phyloP scores from a whole-genome alignment of 495 filamentous ascomycete species.

The Usnea hakonensis region DNA sequence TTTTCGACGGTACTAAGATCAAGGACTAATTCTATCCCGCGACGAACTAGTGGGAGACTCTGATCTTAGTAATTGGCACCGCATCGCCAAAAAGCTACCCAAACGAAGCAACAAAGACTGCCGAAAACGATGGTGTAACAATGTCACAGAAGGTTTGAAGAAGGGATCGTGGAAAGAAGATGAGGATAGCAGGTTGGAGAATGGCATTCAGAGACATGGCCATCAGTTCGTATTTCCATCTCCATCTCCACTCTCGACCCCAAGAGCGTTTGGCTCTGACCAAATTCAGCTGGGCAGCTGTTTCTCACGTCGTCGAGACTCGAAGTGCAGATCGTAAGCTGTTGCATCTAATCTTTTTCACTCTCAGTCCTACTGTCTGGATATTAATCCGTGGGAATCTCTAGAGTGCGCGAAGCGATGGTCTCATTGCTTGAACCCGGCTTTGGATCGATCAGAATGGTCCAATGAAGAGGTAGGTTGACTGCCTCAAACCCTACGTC shows the following conservation, averaged over 20 bases:
- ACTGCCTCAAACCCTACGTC: too few relatives aligned
- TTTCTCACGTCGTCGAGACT: background rate
- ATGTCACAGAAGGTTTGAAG: background rate
- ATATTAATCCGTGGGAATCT: background rate
- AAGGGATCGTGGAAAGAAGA: constrained; percentile 7
- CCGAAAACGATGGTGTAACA: constrained; percentile 5
- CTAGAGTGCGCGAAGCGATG: constrained; percentile 10
- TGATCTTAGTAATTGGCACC: background rate
- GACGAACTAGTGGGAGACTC: background rate
- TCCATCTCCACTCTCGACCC: background rate
- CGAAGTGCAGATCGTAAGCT: constrained; percentile 11
- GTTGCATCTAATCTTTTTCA: background rate
- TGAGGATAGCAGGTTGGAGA: constrained; percentile 6
- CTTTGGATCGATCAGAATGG: background rate
- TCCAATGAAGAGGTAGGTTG: background rate
- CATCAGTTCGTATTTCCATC: background rate
- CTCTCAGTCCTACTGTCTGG: background rate
- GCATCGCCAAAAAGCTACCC: constrained; percentile 1
- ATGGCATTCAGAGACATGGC: background rate
- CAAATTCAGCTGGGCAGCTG: background rate
- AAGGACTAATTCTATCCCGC: background rate
- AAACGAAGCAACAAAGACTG: constrained; percentile 5
- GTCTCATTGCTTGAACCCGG: constrained; percentile 5
- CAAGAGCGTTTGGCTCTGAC: background rate
- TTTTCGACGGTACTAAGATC: background rate